Conservation (phyloP, 495 filamentous ascomycete species). For the Aspergillus kassunensis region DNA sequence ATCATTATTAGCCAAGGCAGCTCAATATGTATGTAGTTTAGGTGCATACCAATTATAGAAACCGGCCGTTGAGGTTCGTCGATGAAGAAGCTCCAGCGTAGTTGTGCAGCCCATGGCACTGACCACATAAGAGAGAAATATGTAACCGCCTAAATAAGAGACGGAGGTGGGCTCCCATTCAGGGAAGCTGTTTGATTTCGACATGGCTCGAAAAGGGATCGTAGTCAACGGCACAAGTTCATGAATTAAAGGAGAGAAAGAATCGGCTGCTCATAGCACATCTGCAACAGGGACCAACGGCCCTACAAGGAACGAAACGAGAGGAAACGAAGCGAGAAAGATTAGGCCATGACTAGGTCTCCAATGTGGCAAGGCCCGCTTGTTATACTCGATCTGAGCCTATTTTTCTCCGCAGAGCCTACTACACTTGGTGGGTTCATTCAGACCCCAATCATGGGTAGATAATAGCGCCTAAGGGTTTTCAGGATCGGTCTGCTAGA, state of each 20-base stretch:
- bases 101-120: slow-evolving; percentile 73
- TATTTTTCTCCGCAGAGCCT: slow-evolving; percentile 4
- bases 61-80: slow-evolving; percentile 63
- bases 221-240: neutral
- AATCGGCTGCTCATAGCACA: neutral
- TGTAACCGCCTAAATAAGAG: slow-evolving; percentile 56
- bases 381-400: slow-evolving; percentile 4
- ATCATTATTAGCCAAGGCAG: neutral
- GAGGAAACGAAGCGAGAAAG: neutral
- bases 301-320: neutral
- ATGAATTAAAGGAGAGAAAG: neutral
- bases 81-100: slow-evolving; percentile 77
- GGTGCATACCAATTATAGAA: slow-evolving; percentile 61
- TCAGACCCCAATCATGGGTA: too few species aligned
- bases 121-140: slow-evolving; percentile 73
- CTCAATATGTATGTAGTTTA: neutral
- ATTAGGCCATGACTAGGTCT: neutral
- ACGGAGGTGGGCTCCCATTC: slow-evolving; percentile 15
- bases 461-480: neutral
- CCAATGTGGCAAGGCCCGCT: neutral
- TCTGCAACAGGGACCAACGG: neutral
- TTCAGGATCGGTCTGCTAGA: neutral
- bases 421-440: neutral
- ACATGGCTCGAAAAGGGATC: slow-evolving; percentile 20
- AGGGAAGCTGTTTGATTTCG: slow-evolving; percentile 5